Percentiles rank a stretch among this genome's conserved stretches.
Conservation (phyloP, 78 protist species). For the Cavenderia fasciculata region DNA sequence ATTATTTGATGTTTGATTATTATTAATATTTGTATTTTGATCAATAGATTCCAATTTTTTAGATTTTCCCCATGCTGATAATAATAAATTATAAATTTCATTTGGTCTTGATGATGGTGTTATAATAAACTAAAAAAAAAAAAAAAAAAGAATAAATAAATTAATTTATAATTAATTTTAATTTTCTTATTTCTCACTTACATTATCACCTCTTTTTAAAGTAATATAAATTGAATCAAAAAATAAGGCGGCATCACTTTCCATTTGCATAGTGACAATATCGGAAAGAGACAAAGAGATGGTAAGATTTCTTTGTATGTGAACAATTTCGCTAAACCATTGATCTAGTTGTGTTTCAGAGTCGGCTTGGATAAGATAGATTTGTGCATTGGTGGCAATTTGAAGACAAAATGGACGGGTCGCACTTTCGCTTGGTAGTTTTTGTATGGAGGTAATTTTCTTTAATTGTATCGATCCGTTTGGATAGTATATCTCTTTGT, state of each 20-base stretch:
- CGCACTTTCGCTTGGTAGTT: neutral
- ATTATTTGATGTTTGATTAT: neutral
- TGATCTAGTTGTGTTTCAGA: constrained; percentile 50
- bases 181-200: no score
- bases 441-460: constrained; percentile 24
- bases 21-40: constrained; percentile 18
- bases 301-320: constrained; percentile 32
- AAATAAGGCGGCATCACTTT: constrained; percentile 44
- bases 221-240: constrained; percentile 55
- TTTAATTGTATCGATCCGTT: constrained; percentile 15
- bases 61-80: neutral
- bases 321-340: constrained; percentile 34
- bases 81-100: constrained; percentile 5
- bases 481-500: constrained; percentile 61
- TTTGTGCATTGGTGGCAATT: constrained; percentile 18
- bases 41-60: no score
- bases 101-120: constrained; percentile 24
- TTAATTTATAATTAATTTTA: no score
- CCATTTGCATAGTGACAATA: constrained; percentile 48
- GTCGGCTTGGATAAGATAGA: constrained; percentile 33
- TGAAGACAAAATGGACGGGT: constrained; percentile 31
- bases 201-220: constrained; percentile 37
- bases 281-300: constrained; percentile 6
- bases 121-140: no score
- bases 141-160: constrained; percentile 3